These are phyloP conservation scores for Amaranthus tricolor DNA, from an alignment of 179 eudicot genomes.

Conservation along the genomic window DNA sequence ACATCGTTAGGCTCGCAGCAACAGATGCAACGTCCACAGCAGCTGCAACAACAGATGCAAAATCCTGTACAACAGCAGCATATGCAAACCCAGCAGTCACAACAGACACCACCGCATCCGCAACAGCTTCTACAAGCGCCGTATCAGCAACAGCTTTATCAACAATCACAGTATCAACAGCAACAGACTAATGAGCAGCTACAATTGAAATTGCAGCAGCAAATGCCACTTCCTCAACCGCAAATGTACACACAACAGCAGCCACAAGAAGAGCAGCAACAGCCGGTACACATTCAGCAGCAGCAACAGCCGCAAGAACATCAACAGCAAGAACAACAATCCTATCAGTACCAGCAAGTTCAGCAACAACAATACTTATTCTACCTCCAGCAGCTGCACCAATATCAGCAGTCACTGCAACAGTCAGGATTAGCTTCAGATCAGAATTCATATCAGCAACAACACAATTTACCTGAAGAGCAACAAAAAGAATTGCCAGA, in stretches of 20 bases:
- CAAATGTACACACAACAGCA: conserved; percentile 33
- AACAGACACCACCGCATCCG: conserved; percentile 30
- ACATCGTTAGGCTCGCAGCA: conserved; percentile 38
- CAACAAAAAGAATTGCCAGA: conserved; percentile 27
- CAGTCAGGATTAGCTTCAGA: conserved; percentile 27
- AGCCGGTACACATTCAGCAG: conserved; percentile 36
- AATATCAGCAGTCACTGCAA: conserved; percentile 32
- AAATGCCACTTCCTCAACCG: conserved; percentile 20
- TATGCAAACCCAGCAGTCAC: conserved; percentile 30
- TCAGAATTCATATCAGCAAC: conserved; percentile 31
- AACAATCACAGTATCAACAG: conserved; percentile 34
- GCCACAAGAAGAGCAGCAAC: conserved; percentile 26
- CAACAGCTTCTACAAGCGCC: conserved; percentile 26
- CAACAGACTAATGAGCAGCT: conserved; percentile 27
- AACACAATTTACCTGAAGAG: conserved; percentile 20
- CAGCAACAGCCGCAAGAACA: conserved; percentile 28
- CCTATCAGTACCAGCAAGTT: conserved; percentile 33
- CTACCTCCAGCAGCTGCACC: conserved; percentile 38
- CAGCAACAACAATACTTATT: conserved; percentile 37
- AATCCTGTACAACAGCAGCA: conserved; percentile 25
- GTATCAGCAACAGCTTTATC: conserved; percentile 36
- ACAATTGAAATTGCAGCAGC: conserved; percentile 32
- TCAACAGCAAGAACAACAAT: conserved; percentile 30
- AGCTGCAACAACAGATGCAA: conserved; percentile 28
- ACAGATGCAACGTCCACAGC: conserved; percentile 27